Percentiles rank a stretch among this genome's conserved stretches.
Conservation (phyloP, 75 land plant species). For the Pinus taeda region DNA sequence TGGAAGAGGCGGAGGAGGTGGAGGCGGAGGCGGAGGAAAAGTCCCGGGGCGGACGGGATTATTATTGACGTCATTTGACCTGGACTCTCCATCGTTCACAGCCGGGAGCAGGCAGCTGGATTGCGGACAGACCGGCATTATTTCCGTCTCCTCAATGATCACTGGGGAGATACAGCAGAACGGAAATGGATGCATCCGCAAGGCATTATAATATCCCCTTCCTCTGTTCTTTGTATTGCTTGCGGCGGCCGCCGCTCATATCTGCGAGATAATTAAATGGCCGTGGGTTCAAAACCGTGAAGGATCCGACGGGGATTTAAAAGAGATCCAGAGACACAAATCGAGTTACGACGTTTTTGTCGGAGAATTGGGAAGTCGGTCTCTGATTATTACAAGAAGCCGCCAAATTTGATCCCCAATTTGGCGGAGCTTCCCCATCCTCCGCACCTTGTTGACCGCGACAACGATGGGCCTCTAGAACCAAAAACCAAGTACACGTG, state of each 20-base stretch:
- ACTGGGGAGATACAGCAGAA: not conserved
- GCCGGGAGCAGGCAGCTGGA: not conserved
- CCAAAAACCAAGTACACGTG: too few species aligned
- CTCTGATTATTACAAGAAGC: too few species aligned
- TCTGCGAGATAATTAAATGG: not conserved
- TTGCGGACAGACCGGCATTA: conserved; percentile 7
- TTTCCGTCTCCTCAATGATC: not conserved
- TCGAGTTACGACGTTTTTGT: too few species aligned
- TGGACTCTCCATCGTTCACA: not conserved
- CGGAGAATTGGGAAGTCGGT: too few species aligned
- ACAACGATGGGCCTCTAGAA: too few species aligned
- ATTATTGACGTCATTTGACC: conserved; percentile 18
- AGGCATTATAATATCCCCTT: not conserved
- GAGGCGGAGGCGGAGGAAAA: conserved; percentile 47
- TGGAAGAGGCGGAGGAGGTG: conserved; percentile 15
- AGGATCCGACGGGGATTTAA: not conserved
- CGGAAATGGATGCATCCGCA: not conserved
- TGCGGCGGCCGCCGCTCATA: not conserved
- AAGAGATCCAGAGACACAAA: not conserved
- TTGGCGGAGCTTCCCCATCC: too few species aligned
- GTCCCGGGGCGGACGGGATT: conserved; percentile 47
- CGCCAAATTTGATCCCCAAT: too few species aligned
- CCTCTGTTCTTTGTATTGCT: not conserved
- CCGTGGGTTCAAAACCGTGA: not conserved
- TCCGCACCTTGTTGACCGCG: too few species aligned